Conservation (phyloP, 345 rosid species). For the Euphorbia lathyris region DNA sequence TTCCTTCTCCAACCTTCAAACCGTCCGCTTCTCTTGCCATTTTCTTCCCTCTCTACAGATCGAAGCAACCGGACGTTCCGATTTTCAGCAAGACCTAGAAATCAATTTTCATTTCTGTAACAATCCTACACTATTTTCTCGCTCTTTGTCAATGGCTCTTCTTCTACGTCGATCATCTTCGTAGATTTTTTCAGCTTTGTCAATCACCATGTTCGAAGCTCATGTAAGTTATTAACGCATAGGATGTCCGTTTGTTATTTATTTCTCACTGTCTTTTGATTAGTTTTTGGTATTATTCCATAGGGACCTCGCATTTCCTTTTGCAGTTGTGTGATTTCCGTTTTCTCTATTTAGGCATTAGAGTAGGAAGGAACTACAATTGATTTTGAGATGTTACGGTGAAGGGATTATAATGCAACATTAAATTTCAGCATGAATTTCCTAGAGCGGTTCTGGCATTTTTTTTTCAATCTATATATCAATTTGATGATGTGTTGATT, state of each 20-base stretch:
- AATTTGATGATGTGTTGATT: not conserved
- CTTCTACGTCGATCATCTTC: conserved; percentile 35
- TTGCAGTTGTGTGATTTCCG: not conserved
- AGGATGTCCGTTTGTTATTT: not conserved
- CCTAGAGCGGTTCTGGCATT: not conserved
- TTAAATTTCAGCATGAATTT: not conserved
- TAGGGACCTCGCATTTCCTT: too few species aligned
- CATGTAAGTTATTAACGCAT: conserved; percentile 47
- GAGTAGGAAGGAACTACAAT: not conserved
- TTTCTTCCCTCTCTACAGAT: conserved; percentile 8
- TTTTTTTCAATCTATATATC: too few species aligned
- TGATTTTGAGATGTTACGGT: not conserved
- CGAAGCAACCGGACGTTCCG: conserved; percentile 8
- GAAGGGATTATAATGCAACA: not conserved
- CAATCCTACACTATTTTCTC: not conserved
- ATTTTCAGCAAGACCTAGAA: not conserved
- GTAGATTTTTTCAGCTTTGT: not conserved
- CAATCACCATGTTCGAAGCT: conserved; percentile 80
- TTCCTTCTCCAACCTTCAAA: conserved; percentile 30
- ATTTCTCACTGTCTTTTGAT: not conserved
- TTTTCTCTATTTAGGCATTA: not conserved
- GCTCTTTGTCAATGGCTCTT: conserved; percentile 21
- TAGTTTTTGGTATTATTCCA: not conserved
- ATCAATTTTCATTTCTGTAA: not conserved
- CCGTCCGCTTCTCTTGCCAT: conserved; percentile 38